These are phyloP conservation scores for Phlyctochytrium arcticum DNA, from an alignment of 192 early-diverging fungal genomes.

Conservation along the genomic window DNA sequence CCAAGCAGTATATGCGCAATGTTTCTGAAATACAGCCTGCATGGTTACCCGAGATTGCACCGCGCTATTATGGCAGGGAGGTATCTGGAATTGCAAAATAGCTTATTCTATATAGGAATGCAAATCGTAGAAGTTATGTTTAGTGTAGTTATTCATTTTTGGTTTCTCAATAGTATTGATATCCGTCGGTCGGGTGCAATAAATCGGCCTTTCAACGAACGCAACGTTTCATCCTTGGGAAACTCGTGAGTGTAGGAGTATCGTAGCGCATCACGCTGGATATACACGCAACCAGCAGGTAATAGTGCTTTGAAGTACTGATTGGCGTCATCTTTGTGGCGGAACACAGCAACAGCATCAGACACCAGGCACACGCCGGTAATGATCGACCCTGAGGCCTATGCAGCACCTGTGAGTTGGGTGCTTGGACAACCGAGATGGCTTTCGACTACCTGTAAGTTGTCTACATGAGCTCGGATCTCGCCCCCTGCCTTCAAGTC, in stretches of 20 bases:
- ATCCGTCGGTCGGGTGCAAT: constrained; percentile 63
- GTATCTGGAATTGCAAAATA: background rate
- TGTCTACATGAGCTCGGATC: constrained; percentile 80
- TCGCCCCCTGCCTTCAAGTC: constrained; percentile 64
- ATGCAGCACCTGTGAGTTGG: background rate
- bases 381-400: constrained; percentile 72
- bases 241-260: constrained; percentile 82
- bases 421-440: background rate
- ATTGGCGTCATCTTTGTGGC: constrained; percentile 57
- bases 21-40: constrained; percentile 72
- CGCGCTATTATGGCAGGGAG: constrained; percentile 55
- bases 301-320: constrained; percentile 60
- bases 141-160: no score
- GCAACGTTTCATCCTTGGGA: constrained; percentile 42
- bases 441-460: constrained; percentile 37
- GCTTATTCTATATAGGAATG: background rate
- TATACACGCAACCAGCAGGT: constrained; percentile 64
- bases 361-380: constrained; percentile 72
- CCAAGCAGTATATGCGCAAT: constrained; percentile 81
- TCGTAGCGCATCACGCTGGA: constrained; percentile 66
- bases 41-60: constrained; percentile 79
- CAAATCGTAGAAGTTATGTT: background rate
- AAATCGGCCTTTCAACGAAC: constrained; percentile 46
- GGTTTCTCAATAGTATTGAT: constrained; percentile 69
- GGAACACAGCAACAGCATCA: constrained; percentile 67